Evolutionary conservation across 148 eudicot species (phyloP).

Genomic region (Dianthus caryophyllus): DNA sequence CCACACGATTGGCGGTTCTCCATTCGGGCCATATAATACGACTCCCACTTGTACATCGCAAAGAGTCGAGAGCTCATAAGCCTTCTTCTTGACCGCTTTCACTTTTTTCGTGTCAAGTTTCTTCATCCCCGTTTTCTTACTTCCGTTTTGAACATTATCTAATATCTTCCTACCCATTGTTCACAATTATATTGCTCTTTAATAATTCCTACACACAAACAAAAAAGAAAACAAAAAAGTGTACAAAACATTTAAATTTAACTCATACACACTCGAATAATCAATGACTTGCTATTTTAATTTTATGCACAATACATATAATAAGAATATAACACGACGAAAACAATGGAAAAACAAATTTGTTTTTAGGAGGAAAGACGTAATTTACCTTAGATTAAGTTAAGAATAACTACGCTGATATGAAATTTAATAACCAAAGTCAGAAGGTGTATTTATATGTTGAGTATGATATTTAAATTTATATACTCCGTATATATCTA

Average conservation of each 20-base stretch:
- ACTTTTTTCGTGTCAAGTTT: not conserved
- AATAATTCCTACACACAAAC: not conserved
- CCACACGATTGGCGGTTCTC: not conserved
- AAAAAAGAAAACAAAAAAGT: no score
- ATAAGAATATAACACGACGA: not conserved
- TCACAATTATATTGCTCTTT: not conserved
- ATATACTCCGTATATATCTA: not conserved
- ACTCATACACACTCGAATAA: no score
- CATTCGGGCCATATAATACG: slow-evolving; percentile 1
- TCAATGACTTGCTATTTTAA: no score
- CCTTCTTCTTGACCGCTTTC: not conserved
- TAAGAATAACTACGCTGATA: not conserved
- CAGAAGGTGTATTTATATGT: not conserved
- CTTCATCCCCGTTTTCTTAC: not conserved
- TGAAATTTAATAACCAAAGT: not conserved
- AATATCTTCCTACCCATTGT: slow-evolving; percentile 7
- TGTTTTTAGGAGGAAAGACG: not conserved
- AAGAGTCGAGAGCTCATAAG: not conserved
- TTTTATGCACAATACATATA: no score
- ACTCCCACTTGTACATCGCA: slow-evolving; percentile 6
- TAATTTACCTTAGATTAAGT: slow-evolving; percentile 1
- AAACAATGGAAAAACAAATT: not conserved
- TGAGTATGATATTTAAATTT: not conserved
- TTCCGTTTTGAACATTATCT: not conserved
- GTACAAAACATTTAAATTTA: no score